Percentiles rank a stretch among this genome's conserved stretches.
Evolutionary conservation across 2,329 filamentous ascomycete species (phyloP).

Genomic region (Aspergillus sclerotialis): DNA sequence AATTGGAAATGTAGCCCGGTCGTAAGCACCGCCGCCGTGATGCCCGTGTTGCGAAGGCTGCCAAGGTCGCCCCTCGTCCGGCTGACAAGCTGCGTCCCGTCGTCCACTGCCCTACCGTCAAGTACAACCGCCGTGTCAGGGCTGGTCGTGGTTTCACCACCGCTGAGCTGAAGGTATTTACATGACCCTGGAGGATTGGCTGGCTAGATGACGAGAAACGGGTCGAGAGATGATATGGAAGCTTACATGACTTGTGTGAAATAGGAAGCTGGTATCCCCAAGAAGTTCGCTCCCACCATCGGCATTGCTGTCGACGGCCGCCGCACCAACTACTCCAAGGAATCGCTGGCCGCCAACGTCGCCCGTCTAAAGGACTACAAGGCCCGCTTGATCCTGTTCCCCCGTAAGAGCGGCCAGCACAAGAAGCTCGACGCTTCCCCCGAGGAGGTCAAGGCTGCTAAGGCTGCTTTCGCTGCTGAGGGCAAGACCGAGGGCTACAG

Average conservation of each 20-base stretch:
- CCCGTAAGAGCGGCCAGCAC: slow-evolving; percentile 85
- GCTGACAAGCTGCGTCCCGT: slow-evolving; percentile 95
- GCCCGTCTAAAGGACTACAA: slow-evolving; percentile 97
- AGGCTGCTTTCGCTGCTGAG: slow-evolving; percentile 45
- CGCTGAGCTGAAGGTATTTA: slow-evolving; percentile 91
- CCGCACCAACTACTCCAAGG: slow-evolving; percentile 94
- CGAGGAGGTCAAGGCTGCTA: slow-evolving; percentile 69
- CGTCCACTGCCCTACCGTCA: slow-evolving; percentile 95
- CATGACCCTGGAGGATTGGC: too few relatives aligned
- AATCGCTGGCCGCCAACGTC: slow-evolving; percentile 90
- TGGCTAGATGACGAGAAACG: too few relatives aligned
- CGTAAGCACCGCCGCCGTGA: slow-evolving; percentile 90
- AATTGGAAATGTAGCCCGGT: slow-evolving; percentile 62
- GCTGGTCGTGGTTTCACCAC: slow-evolving; percentile 97
- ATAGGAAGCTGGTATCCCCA: slow-evolving; percentile 90
- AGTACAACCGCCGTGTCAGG: slow-evolving; percentile 98
- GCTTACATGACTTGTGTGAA: slow-evolving; percentile 16
- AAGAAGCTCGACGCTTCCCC: slow-evolving; percentile 88
- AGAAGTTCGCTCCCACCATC: slow-evolving; percentile 89
- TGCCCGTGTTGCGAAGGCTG: slow-evolving; percentile 90
- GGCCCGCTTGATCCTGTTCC: slow-evolving; percentile 93
- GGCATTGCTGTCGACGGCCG: slow-evolving; percentile 95
- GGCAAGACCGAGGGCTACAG: slow-evolving; percentile 47
- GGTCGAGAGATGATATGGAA: slow-evolving; percentile 1
- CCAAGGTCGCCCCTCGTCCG: slow-evolving; percentile 87